Evolutionary conservation across 2,329 filamentous ascomycete genomes (phyloP).

Genomic region (Paraconiothyrium sp.): DNA sequence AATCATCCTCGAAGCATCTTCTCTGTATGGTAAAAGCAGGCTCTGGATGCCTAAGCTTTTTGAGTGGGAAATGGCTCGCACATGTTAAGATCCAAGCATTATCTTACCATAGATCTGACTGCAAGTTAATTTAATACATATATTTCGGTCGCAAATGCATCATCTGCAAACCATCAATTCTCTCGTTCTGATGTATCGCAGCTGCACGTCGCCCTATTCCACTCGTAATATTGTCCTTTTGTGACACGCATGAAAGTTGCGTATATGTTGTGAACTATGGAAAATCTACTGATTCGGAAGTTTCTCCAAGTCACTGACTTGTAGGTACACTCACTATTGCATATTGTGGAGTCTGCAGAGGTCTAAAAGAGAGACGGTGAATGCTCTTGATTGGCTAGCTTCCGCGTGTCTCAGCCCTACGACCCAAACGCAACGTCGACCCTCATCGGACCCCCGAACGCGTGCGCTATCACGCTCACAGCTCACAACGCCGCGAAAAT

Average conservation of each 20-base stretch:
- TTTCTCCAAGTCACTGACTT: neutral
- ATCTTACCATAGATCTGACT: too few species aligned
- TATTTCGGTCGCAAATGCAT: too few species aligned
- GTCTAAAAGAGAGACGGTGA: slow-evolving; percentile 17
- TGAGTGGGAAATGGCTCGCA: neutral
- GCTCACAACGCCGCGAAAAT: slow-evolving; percentile 30
- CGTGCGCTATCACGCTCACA: slow-evolving; percentile 9
- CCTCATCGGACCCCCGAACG: slow-evolving; percentile 10
- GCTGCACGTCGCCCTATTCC: too few species aligned
- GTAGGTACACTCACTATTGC: neutral
- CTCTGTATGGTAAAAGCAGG: neutral
- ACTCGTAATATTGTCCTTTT: too few species aligned
- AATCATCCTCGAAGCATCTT: neutral
- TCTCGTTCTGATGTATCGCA: too few species aligned
- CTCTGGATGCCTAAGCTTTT: neutral
- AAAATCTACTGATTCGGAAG: too few species aligned
- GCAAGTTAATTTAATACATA: too few species aligned
- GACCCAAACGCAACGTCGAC: slow-evolving; percentile 15
- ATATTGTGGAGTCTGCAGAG: neutral
- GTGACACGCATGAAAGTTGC: too few species aligned
- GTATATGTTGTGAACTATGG: too few species aligned
- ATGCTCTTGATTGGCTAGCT: slow-evolving; percentile 35
- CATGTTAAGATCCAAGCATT: neutral
- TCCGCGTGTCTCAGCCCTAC: slow-evolving; percentile 31
- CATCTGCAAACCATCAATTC: too few species aligned